These are phyloP conservation scores for Psidium friedrichsthalianum DNA, from an alignment of 345 rosid genomes.

Conservation along the genomic window DNA sequence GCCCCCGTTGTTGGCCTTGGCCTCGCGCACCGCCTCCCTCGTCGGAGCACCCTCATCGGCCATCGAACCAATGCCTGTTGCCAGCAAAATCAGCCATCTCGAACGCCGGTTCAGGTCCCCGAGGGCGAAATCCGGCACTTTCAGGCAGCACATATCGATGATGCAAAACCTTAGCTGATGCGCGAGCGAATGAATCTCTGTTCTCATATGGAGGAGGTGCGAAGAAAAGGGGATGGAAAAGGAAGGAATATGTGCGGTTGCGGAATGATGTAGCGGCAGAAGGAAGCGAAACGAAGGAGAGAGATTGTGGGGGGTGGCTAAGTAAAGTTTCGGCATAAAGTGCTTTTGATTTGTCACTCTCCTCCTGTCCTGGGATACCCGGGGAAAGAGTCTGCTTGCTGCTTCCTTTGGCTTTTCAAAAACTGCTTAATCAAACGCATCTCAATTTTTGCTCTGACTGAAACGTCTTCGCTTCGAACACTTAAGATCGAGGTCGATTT, in stretches of 20 bases:
- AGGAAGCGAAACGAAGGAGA: neutral
- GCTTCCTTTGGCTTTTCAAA: neutral
- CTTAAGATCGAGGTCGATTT: neutral
- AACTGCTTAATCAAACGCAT: neutral
- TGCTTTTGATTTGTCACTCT: neutral
- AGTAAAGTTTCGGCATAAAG: neutral
- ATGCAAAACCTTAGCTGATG: neutral
- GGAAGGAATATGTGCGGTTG: neutral
- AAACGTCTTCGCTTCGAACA: neutral
- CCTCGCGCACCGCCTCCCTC: neutral
- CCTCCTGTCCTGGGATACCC: neutral
- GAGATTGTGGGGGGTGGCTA: neutral
- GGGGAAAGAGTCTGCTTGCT: neutral
- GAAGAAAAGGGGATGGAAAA: neutral
- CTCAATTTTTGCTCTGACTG: neutral
- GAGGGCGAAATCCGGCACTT: neutral
- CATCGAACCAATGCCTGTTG: neutral
- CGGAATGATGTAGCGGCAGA: neutral
- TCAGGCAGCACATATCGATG: neutral
- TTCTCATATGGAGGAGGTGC: neutral
- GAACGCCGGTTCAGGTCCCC: neutral
- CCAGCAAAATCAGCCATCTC: constrained; percentile 7
- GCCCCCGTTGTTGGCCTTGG: constrained; percentile 6
- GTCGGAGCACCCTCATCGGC: neutral
- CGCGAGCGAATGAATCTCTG: neutral